Percentiles rank a stretch among this genome's conserved stretches.
These are phyloP conservation scores for Phyllosticta citribraziliensis DNA, from an alignment of 2,329 filamentous ascomycete genomes.

Conservation along the genomic window DNA sequence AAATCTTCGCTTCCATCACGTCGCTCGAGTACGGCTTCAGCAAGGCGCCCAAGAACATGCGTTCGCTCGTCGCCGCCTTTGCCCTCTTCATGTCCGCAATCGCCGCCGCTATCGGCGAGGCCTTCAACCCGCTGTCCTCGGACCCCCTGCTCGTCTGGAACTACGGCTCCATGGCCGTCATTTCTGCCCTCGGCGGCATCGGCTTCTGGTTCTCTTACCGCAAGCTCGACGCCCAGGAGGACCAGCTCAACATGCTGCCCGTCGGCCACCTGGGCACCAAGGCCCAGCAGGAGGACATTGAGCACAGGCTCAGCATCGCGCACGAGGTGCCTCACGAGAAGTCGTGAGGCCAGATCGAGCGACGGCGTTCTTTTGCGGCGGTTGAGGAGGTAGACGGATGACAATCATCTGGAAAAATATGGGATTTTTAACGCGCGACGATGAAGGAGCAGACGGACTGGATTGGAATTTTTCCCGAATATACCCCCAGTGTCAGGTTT, in stretches of 20 bases:
- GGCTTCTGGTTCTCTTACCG: slow-evolving; percentile 25
- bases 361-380: not conserved
- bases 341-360: not conserved
- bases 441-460: not conserved
- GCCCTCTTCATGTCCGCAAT: slow-evolving; percentile 27
- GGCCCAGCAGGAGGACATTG: slow-evolving; percentile 21
- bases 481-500: not conserved
- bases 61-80: slow-evolving; percentile 28
- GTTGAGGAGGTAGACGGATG: not conserved
- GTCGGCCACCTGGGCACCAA: slow-evolving; percentile 25
- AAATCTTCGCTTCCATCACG: slow-evolving; percentile 58
- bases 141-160: slow-evolving; percentile 18
- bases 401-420: not conserved
- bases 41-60: slow-evolving; percentile 60
- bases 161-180: slow-evolving; percentile 27
- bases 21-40: slow-evolving; percentile 65
- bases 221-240: slow-evolving; percentile 25
- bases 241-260: slow-evolving; percentile 28
- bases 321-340: slow-evolving; percentile 5
- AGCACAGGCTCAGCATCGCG: slow-evolving; percentile 13
- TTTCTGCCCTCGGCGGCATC: slow-evolving; percentile 24
- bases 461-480: not conserved
- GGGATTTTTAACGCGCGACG: not conserved
- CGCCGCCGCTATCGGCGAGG: slow-evolving; percentile 15
- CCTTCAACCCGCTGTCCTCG: slow-evolving; percentile 14